phyloP scores from a whole-genome alignment of 1,139 yeast genomes.

The Geotrichum histeridarum region DNA sequence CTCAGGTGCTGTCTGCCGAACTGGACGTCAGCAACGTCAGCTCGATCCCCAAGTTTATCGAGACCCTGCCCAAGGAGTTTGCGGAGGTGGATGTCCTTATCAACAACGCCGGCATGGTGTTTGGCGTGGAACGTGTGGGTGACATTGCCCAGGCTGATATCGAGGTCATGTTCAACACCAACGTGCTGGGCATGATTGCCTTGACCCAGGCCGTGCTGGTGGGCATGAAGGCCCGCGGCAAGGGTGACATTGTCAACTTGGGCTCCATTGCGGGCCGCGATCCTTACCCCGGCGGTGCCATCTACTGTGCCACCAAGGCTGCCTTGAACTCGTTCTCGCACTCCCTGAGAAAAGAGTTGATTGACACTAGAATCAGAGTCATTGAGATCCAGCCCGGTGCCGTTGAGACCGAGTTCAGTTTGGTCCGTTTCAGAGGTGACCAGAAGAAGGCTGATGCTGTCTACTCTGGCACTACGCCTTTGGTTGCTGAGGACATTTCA shows the following conservation, averaged over 20 bases:
- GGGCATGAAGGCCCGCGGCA: constrained; percentile 52
- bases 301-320: constrained; percentile 86
- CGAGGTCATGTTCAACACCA: constrained; percentile 62
- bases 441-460: constrained; percentile 61
- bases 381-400: constrained; percentile 85
- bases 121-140: constrained; percentile 64
- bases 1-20: constrained; percentile 43
- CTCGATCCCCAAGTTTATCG: constrained; percentile 48
- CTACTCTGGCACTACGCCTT: constrained; percentile 67
- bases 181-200: constrained; percentile 65
- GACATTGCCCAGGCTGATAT: constrained; percentile 51
- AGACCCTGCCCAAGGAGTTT: constrained; percentile 40
- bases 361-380: constrained; percentile 67
- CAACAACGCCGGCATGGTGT: constrained; percentile 80
- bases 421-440: constrained; percentile 73
- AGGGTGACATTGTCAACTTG: constrained; percentile 75
- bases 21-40: constrained; percentile 56
- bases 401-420: constrained; percentile 81
- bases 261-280: constrained; percentile 90
- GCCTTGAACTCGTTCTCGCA: constrained; percentile 73
- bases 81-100: constrained; percentile 48
- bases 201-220: constrained; percentile 53
- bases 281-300: constrained; percentile 78
- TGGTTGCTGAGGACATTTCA: constrained; percentile 74
- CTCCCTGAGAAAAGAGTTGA: constrained; percentile 71